Evolutionary conservation across 2,329 filamentous ascomycete genomes (phyloP).

Genomic region (Hawksworthiomyces lignivorus): DNA sequence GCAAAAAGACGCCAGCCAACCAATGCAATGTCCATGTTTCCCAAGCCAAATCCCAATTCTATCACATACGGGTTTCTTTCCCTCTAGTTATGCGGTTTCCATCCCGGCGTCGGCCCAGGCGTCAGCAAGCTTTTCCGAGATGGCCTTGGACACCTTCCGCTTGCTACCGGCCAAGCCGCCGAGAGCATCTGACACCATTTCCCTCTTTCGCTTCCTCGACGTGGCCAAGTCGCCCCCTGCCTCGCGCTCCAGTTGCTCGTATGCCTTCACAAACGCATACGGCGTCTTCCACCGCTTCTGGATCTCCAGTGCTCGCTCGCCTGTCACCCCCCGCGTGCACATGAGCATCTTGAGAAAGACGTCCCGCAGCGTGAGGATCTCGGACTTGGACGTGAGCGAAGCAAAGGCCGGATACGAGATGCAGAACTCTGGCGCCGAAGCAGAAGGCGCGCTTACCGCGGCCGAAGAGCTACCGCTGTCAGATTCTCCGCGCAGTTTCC

Average conservation of each 20-base stretch:
- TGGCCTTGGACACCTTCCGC: slow-evolving; percentile 53
- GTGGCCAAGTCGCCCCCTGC: slow-evolving; percentile 29
- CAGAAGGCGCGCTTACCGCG: too few species aligned
- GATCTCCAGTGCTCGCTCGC: slow-evolving; percentile 72
- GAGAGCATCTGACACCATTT: slow-evolving; percentile 52
- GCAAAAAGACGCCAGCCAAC: not conserved
- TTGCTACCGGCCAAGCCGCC: slow-evolving; percentile 55
- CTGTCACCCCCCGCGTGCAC: slow-evolving; percentile 67
- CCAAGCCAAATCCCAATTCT: too few species aligned
- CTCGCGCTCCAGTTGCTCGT: slow-evolving; percentile 44
- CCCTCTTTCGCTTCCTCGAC: slow-evolving; percentile 48
- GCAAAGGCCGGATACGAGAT: slow-evolving; percentile 67
- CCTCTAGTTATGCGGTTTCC: too few species aligned
- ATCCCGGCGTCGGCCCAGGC: slow-evolving; percentile 53
- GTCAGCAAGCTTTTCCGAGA: slow-evolving; percentile 65
- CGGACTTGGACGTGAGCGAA: slow-evolving; percentile 66
- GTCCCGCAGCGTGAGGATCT: slow-evolving; percentile 64
- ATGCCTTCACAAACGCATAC: slow-evolving; percentile 62
- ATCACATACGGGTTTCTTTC: too few species aligned
- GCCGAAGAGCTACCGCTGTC: not conserved
- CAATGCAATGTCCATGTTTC: not conserved
- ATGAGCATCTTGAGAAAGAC: slow-evolving; percentile 80
- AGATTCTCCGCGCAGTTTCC: slow-evolving; percentile 44
- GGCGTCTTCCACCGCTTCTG: slow-evolving; percentile 74
- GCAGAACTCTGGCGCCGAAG: slow-evolving; percentile 37